Evolutionary conservation across 2,329 filamentous ascomycete species (phyloP), one percentile per base, ranked within the genome.

Genomic region (Diaporthe vexans): DNA sequence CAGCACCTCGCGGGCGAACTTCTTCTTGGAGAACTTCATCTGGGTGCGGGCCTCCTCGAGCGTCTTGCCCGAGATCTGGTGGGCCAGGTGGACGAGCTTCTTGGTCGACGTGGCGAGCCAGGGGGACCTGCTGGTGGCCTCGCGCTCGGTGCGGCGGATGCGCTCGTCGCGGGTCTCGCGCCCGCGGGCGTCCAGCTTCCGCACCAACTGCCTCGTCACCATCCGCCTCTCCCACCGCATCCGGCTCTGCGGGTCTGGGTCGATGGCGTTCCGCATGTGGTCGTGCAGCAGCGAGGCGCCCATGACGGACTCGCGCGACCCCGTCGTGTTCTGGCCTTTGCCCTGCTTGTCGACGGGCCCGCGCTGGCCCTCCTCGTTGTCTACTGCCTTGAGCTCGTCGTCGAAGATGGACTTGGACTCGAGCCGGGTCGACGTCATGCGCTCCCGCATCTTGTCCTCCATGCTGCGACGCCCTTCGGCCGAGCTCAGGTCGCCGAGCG

Each of bases 1-100:
- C 78, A 90, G 86, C 37, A 98, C 91, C 80, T 98, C 95, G 78
- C 90, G 87, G 9, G 96, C 94, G 77, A 93, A 94, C 86, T 95
- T 96, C 90, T 99, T 99, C 87, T 95, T 94, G 83, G 93, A 96
- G 86, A 96, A 98, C 73, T 93, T 91, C 94, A 99, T 98, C 88
- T 99, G 97, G 72, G 94, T 85, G 78, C 98, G 94, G 19, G 97
- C 97, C 48, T 99, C 95, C 74, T 97, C 95, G 76, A 99, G 88
- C n/a, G 93, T 92, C 89, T 98, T 98, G 78, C 97, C 97, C 2
- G 92, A 89, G 80, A 99, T 97, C 85, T 98, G 97, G 72, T 93
- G 91, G 33, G 96, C 92, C 67, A 99, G 86, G 79, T 94, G 93
- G 70, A 93, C 92, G 72, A 99, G 88, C 87, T 99, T 99, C 91